These are phyloP conservation scores for Salix arbutifolia DNA, from an alignment of 345 rosid genomes.

Conservation along the genomic window DNA sequence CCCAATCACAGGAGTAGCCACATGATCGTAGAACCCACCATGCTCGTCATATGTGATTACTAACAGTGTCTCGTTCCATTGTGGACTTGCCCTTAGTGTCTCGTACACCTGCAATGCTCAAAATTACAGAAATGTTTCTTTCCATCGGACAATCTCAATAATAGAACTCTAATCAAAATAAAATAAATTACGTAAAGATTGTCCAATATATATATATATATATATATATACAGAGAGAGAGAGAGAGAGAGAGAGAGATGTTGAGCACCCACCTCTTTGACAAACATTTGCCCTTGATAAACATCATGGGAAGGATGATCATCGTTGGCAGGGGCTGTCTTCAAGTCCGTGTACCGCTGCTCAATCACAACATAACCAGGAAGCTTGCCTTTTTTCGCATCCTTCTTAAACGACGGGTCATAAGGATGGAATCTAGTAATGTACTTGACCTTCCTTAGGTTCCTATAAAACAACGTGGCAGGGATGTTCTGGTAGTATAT, in stretches of 20 bases:
- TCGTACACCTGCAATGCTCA: constrained; percentile 47
- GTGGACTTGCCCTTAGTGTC: constrained; percentile 80
- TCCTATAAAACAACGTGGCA: constrained; percentile 64
- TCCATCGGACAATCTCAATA: not conserved
- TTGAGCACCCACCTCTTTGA: constrained; percentile 59
- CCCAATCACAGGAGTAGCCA: constrained; percentile 70
- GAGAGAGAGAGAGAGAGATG: not conserved
- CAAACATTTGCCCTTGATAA: constrained; percentile 72
- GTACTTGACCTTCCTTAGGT: constrained; percentile 70
- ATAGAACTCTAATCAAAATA: not conserved
- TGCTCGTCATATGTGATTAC: constrained; percentile 92
- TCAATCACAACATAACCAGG: constrained; percentile 70
- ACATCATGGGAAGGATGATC: constrained; percentile 97
- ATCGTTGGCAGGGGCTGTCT: constrained; percentile 54
- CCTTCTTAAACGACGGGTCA: constrained; percentile 36
- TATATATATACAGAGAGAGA: too few relatives aligned
- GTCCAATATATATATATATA: too few relatives aligned
- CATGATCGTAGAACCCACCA: constrained; percentile 90
- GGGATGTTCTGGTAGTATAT: constrained; percentile 89
- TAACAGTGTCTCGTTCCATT: constrained; percentile 74
- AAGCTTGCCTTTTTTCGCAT: constrained; percentile 62
- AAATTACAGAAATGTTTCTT: not conserved
- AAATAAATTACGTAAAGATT: not conserved
- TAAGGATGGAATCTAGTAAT: constrained; percentile 44
- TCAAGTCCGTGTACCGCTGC: constrained; percentile 74